phyloP scores from a whole-genome alignment of 306 rosid species.

The Astragalus glycyphyllos region DNA sequence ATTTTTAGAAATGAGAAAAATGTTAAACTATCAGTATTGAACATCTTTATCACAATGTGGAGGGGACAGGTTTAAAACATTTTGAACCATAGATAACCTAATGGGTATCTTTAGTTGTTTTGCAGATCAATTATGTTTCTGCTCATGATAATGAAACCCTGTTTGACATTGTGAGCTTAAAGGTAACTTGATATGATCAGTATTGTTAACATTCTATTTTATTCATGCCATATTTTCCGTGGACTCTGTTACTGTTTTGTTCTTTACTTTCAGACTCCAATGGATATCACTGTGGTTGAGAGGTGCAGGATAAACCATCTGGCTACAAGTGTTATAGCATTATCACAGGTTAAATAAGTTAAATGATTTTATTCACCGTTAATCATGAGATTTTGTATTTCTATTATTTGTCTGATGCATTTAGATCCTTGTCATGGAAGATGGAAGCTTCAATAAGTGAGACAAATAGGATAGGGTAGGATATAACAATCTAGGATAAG shows the following conservation, averaged over 20 bases:
- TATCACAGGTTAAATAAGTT: conserved; percentile 68
- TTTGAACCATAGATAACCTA: conserved; percentile 26
- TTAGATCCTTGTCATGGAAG: conserved; percentile 24
- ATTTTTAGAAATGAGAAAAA: conserved; percentile 25
- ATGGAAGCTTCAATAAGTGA: background rate
- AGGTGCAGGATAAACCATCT: conserved; percentile 94
- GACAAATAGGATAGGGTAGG: conserved; percentile 12
- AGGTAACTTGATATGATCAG: conserved; percentile 57
- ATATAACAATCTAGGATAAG: background rate
- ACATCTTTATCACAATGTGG: conserved; percentile 14
- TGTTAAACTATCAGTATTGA: conserved; percentile 23
- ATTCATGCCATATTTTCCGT: conserved; percentile 18
- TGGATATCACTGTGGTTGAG: conserved; percentile 64
- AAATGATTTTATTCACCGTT: conserved; percentile 31
- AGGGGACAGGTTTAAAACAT: background rate
- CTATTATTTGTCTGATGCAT: conserved; percentile 1
- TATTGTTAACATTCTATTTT: conserved; percentile 34
- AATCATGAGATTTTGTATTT: conserved; percentile 25
- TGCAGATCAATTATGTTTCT: conserved; percentile 90
- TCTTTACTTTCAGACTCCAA: conserved; percentile 64
- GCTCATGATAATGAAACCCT: conserved; percentile 96
- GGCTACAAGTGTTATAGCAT: conserved; percentile 86
- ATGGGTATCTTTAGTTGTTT: conserved; percentile 42
- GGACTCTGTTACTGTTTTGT: conserved; percentile 35
- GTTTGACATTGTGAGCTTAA: conserved; percentile 84